Base-by-base conservation (phyloP, 345 rosid genomes). In the Pistacia vera region DNA sequence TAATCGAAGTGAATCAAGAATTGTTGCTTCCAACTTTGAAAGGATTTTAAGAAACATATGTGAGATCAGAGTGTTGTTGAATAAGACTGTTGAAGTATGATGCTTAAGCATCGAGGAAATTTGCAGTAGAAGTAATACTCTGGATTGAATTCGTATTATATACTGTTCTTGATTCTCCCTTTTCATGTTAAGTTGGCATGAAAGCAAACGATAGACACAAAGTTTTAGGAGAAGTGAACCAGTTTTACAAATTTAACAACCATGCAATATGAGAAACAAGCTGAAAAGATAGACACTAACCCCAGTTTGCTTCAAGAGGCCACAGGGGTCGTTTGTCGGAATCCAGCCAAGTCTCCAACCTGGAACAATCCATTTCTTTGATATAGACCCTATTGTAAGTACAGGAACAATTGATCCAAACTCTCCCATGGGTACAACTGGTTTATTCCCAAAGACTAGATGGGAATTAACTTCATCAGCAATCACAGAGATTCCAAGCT, bases 321-420 rank as follows among this genome's bases (percentile, higher is more conserved):
- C 86, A 59, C 73, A 48, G 4, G 91, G 87, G 70, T 89, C 94
- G 51, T 63, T 80, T 28, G 74, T 57, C 0, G 75, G 90, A 0
- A 90, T 67, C 94, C 97, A 92, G 25, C 93, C 87, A 63, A 88
- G 72, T 63, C 86, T 75, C 94, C 93, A 92, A 5, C 93, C 89
- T 52, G 90, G 97, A 64, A 90, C 92, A 25, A 83, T 74, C 89
- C 87, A 90, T 77, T 87, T 86, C 75, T 92, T 92, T 2, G 92
- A 90, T 72, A 90, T 70, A 11, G 94, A 91, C 18, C 92, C 93
- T 1, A 89, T 77, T 0, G 94, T 86, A 51, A 90, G 2, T 6
- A 89, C 88, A 5, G 93, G 93, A 5, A 82, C 90, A 5, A 82
- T 81, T 1, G 90, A 87, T 51, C 83, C 90, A 22, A 90, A 92